Evolutionary conservation across 768 basidiomycete species (phyloP), one percentile per base, ranked within the genome.

Genomic region (Lyophyllum atratum): DNA sequence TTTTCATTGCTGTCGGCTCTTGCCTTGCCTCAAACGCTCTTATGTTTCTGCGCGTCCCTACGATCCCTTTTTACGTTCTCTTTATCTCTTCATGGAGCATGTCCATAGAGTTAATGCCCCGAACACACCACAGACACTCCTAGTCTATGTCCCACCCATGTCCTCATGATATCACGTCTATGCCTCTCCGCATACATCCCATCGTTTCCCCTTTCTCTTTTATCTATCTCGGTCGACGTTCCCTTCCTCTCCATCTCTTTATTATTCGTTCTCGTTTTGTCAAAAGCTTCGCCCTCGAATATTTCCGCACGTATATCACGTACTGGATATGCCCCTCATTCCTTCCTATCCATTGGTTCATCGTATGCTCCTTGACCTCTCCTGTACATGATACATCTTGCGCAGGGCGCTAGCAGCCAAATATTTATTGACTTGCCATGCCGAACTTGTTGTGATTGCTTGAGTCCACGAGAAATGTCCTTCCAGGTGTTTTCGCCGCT

Each of bases 361-460:
- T 26, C 39, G 58, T 56, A 52, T 52, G 46, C 59, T 25, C 58
- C 60, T 64, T 57, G 62, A 54, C 57, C 64, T 49, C 54, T 42
- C 56, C 63, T 73, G 72, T 73, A 74, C 61, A 69, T 69, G 65
- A 63, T 69, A 74, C 66, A 69, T 68, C 67, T 60, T 60, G 73
- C 69, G 70, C 71, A 63, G 71, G 65, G 64, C 70, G 69, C 68
- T 54, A 50, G 59, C 45, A 55, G 65, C 59, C 60, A 40, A 47
- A 39, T 69, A 67, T 68, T 66, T 68, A 71, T 69, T 59, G 56
- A 63, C 61, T 56, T 52, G 22, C 52, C 58, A 54, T 33, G 29
- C 26, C 42, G 37, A 21, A 21, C 31, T 47, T 25, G 31, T 37
- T 47, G 43, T 46, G 25, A 26, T 17, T 28, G 21, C 29, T 39